Base-by-base conservation (phyloP, 208 protist species). In the Wallacemonas sp. region DNA sequence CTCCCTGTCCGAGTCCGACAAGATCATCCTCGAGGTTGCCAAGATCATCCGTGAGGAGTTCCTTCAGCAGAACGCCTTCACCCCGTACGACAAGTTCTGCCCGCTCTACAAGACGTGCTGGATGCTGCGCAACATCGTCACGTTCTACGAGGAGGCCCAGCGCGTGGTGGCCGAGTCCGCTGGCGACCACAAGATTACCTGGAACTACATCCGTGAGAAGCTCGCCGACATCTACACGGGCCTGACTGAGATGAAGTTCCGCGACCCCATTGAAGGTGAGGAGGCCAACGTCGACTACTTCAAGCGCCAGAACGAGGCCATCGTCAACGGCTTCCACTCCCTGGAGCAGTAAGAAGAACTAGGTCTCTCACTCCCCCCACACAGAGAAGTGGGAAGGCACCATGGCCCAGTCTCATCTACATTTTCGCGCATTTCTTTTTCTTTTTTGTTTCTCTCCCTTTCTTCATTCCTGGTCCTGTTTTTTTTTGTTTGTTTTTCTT, bases 51-150 rank as follows among this genome's bases (percentile, higher is more conserved):
- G 97, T 61, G 99, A 99, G 79, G 99, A 99, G 85, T 99, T 99
- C 84, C 85, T 99, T 0, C 98, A 99, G 83, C 99, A 99, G 87
- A 99, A 99, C 84, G 96, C 97, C 65, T 99, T 99, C 91, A 98
- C 98, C 21, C 58, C 84, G 52, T 99, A 99, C 77, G 98, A 99
- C 81, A 97, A 96, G 74, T 98, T 92, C 81, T 98, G 97, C 84
- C 98, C 98, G 30, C 94, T 99, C 30, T 98, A 98, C 85, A 99
- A 99, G 89, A 99, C 98, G 2, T 94, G 96, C 62, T 98, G 97
- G 88, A 99, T 99, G 96, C 86, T 99, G 63, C 84, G 93, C 65
- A 99, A 99, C 88, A 99, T 99, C 61, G 90, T 98, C 69, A 89
- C 87, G 60, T 99, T 99, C 83, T 99, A 99, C 86, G 90, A 98